Conservation (phyloP, 805 yeast species). For the Danielozyma ontarioensis region DNA sequence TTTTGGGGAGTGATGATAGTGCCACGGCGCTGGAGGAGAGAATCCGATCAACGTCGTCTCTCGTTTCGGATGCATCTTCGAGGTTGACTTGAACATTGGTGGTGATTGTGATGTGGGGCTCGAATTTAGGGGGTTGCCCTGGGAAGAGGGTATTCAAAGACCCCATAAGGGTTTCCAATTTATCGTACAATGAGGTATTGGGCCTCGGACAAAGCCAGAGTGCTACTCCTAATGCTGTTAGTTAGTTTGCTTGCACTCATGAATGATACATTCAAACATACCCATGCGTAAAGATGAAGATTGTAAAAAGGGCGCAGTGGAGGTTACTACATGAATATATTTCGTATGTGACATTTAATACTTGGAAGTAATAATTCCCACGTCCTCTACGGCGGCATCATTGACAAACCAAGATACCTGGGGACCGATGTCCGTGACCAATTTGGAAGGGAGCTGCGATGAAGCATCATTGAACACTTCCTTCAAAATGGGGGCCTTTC, state of each 20-base stretch:
- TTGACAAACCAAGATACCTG: constrained; percentile 82
- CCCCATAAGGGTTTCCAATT: constrained; percentile 53
- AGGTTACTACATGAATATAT: no score
- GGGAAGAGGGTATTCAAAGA: constrained; percentile 69
- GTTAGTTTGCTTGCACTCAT: no score
- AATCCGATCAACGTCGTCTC: constrained; percentile 54
- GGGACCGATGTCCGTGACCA: constrained; percentile 57
- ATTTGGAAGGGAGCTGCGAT: constrained; percentile 60
- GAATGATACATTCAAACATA: not conserved
- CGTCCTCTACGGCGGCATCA: constrained; percentile 68
- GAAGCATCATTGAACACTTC: constrained; percentile 57
- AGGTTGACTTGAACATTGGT: constrained; percentile 48
- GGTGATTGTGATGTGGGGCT: constrained; percentile 75
- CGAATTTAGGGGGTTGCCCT: constrained; percentile 57
- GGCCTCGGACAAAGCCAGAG: constrained; percentile 73
- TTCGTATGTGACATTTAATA: no score
- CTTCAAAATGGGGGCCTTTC: constrained; percentile 68
- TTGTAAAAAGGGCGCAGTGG: no score
- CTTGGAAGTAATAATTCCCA: constrained; percentile 37
- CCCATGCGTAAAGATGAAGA: not conserved
- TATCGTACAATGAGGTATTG: constrained; percentile 49
- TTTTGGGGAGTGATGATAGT: constrained; percentile 32
- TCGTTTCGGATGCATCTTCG: constrained; percentile 29
- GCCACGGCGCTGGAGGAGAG: constrained; percentile 59
- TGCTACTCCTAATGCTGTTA: constrained; percentile 40